Evolutionary conservation across 1,284 basidiomycete genomes (phyloP), one percentile per base, ranked within the genome.

Genomic region (Somion occarium): DNA sequence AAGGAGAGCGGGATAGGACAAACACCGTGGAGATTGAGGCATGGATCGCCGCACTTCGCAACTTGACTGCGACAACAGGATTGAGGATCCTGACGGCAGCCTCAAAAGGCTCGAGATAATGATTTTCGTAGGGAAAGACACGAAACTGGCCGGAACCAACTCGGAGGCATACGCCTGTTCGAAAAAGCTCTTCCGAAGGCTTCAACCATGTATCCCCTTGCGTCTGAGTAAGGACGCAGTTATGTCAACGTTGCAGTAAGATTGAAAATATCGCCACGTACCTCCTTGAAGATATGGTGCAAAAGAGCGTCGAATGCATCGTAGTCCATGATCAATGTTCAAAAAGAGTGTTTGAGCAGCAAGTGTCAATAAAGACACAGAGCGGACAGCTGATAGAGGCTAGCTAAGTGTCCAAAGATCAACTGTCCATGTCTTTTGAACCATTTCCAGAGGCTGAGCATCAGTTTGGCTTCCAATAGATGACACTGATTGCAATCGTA

Each of bases 1-100:
- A 42, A 23, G 25, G 24, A 25, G 20, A 42, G 19, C 5, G 24
- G 20, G 22, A 26, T 23, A n/a, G 38, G 19, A 76, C 88, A 54
- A 64, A 90, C 83, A 85, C 76, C 25, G 76, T 79, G 23, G 77
- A 68, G 56, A 89, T 73, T 37, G 88, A 86, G 30, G 87, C 87
- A 60, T 90, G 84, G 18, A 91, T 84, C 15, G 88, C 85, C 27
- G 88, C 86, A 58, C 81, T 86, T 37, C 88, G 80, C 42, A 89
- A 71, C 68, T 90, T 91, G 61, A 91, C 83, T 2, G 88, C 88
- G 41, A 90, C 85, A 45, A 89, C 82, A 13, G 88, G 86, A 61
- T 92, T 92, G 49, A 93, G 73, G 25, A 71, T 68, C 5, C 80
- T 74, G 9, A 92, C 74, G 5, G 86, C 86, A 11, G 80, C 78